Conservation (phyloP, 2,329 filamentous ascomycete genomes). For the Phaeosphaeriaceae sp. region DNA sequence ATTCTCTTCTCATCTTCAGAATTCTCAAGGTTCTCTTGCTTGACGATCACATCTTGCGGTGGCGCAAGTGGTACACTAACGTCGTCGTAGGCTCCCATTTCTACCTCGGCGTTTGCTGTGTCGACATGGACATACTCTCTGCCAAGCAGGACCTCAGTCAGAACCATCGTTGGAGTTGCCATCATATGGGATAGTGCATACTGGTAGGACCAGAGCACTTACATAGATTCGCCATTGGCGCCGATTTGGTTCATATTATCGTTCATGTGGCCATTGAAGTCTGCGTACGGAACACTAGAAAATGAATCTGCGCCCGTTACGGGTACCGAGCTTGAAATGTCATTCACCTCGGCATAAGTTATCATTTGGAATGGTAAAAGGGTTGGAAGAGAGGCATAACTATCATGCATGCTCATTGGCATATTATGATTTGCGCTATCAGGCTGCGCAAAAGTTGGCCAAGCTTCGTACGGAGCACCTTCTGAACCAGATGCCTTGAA, state of each 20-base stretch:
- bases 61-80: slow-evolving; percentile 17
- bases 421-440: slow-evolving; percentile 2
- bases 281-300: slow-evolving; percentile 8
- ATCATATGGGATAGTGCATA: slow-evolving; percentile 5
- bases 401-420: slow-evolving; percentile 7
- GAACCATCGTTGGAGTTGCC: slow-evolving; percentile 19
- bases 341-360: slow-evolving; percentile 6
- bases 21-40: slow-evolving; percentile 27
- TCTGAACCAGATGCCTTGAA: slow-evolving; percentile 12
- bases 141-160: slow-evolving; percentile 14
- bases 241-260: slow-evolving; percentile 7
- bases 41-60: slow-evolving; percentile 30
- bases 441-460: slow-evolving; percentile 13
- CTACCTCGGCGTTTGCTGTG: slow-evolving; percentile 9
- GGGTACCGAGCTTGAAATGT: background rate
- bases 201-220: slow-evolving; percentile 13
- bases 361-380: slow-evolving; percentile 10
- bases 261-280: slow-evolving; percentile 9
- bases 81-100: slow-evolving; percentile 21
- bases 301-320: slow-evolving; percentile 7
- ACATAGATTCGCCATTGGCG: slow-evolving; percentile 6
- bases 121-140: slow-evolving; percentile 19
- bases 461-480: slow-evolving; percentile 9
- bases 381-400: slow-evolving; percentile 6
- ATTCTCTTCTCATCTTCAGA: slow-evolving; percentile 19